Evolutionary conservation across 208 protist species (phyloP), one percentile per base, ranked within the genome.

Genomic region (Leishmania tropica): DNA sequence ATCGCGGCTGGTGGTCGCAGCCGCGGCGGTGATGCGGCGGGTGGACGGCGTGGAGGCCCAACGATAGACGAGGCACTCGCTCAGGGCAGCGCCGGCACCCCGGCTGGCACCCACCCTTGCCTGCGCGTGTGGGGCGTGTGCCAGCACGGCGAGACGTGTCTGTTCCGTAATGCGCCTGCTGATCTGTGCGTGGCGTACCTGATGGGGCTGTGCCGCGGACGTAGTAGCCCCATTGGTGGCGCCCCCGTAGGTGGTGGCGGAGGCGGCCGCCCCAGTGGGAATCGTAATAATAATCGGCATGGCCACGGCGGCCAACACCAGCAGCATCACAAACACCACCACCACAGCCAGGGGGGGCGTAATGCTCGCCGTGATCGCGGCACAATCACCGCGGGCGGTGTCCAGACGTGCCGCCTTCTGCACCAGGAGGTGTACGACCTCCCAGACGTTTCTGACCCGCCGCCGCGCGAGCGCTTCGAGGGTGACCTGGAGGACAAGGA

Each of bases 181-280:
- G 90, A 95, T 35, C 60, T 97, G 45, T 97, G 92, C 70, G 73
- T 97, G 21, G 91, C 85, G 35, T 94, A 93, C 77, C 65, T 97
- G 65, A 95, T 97, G 92, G 93, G 93, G 40, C 83, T 97, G 24
- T 96, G 93, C 65, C 28, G 67, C 10, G 85, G 87, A 0, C 75
- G 84, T 68, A 73, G 81, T 72, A 45, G 17, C 21, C 76, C 82
- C 53, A 58, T 81, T 45, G 71, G 28, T 54, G 51, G 62, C 5
- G 51, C 31, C 37, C 72, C 73, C 37, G 70, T 62, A 40, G 65
- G 72, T 28, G 74, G 47, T 45, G 72, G 85, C 48, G 40, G 78
- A 5, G 58, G 77, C 45, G 42, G 65, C 56, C 56, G 74, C n/a
- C 53, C 28, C 58, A 51, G n/a, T 6, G 53, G 19, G 21, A 60